phyloP scores from a whole-genome alignment of 2,329 filamentous ascomycete genomes.

The Fusarium graminum region DNA sequence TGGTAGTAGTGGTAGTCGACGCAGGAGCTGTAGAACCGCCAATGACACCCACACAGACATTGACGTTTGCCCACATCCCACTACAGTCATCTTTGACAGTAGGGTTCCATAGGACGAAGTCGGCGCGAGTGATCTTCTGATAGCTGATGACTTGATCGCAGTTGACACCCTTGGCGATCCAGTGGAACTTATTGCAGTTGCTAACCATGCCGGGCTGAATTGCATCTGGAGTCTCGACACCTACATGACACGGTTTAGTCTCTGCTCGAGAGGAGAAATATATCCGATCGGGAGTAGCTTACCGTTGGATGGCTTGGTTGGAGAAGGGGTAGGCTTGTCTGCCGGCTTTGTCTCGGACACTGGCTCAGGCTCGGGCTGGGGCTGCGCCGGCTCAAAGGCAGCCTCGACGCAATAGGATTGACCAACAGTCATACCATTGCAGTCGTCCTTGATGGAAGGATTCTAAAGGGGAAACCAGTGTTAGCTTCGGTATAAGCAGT shows the following conservation, averaged over 20 bases:
- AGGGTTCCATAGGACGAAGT: constrained; percentile 1
- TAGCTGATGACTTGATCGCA: background rate
- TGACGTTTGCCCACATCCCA: constrained; percentile 2
- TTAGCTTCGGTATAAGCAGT: background rate
- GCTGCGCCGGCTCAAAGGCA: background rate
- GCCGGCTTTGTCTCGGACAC: background rate
- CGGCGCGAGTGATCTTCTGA: background rate
- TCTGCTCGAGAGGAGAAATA: too few relatives aligned
- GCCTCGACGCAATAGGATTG: background rate
- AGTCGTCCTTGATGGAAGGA: background rate
- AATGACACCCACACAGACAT: constrained; percentile 6
- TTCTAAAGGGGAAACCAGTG: background rate
- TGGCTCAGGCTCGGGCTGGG: background rate
- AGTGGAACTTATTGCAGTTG: background rate
- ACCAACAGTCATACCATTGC: constrained; percentile 1
- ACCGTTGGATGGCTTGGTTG: constrained; percentile 3
- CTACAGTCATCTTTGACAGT: background rate
- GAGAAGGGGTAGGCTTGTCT: background rate
- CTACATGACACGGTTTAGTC: background rate
- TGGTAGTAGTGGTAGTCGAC: background rate
- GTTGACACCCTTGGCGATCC: background rate
- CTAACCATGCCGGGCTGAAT: background rate
- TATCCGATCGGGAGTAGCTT: background rate
- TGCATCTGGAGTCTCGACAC: background rate
- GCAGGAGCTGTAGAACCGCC: background rate